Evolutionary conservation across 164 flowering plant genomes (phyloP).

Genomic region (Nelumbo lutea): DNA sequence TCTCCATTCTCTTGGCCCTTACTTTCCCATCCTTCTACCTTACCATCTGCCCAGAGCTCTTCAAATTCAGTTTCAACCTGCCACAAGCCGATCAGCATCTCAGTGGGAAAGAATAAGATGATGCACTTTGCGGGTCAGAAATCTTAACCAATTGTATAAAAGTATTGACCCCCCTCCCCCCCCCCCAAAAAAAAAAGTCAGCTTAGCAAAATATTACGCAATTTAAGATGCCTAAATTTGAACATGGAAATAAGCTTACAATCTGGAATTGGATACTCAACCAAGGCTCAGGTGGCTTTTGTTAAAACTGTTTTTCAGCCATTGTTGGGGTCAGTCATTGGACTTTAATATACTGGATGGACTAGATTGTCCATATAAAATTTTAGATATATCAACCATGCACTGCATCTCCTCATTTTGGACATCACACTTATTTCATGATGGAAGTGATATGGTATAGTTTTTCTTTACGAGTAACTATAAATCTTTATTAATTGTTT

Average conservation of each 20-base stretch:
- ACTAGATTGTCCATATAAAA: too few relatives aligned
- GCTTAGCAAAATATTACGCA: background rate
- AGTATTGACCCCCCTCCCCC: too few relatives aligned
- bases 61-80: conserved; percentile 87
- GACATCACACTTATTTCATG: too few relatives aligned
- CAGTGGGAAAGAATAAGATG: background rate
- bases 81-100: conserved; percentile 8
- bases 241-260: background rate
- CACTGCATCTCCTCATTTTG: too few relatives aligned
- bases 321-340: too few relatives aligned
- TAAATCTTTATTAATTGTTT: too few relatives aligned
- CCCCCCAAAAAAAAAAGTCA: background rate
- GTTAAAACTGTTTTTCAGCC: too few relatives aligned
- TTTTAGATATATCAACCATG: too few relatives aligned
- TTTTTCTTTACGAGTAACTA: too few relatives aligned
- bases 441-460: too few relatives aligned
- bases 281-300: too few relatives aligned
- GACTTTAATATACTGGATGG: too few relatives aligned
- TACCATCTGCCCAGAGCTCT: conserved; percentile 63
- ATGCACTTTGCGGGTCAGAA: background rate
- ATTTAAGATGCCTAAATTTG: background rate
- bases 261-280: background rate
- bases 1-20: conserved; percentile 62
- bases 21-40: conserved; percentile 70
- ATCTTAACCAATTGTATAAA: background rate